These are phyloP conservation scores for Naganishia liquefaciens DNA, from an alignment of 1,284 basidiomycete genomes.

Conservation along the genomic window DNA sequence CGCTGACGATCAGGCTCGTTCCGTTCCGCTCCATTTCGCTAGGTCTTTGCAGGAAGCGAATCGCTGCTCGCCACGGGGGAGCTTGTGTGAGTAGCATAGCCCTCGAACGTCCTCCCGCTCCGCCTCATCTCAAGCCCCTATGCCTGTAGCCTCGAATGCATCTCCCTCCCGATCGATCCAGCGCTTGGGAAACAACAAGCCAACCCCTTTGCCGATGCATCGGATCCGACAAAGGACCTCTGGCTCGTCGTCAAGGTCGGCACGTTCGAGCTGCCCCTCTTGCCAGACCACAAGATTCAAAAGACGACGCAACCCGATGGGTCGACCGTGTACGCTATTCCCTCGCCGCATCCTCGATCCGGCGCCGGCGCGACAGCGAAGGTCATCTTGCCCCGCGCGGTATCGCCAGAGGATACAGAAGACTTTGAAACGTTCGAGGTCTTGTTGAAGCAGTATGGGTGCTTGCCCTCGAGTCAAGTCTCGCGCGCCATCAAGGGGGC, in stretches of 20 bases:
- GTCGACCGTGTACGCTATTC: conserved; percentile 41
- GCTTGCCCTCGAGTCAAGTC: conserved; percentile 36
- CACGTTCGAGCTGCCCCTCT: conserved; percentile 48
- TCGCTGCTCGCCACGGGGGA: conserved; percentile 47
- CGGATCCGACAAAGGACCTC: conserved; percentile 51
- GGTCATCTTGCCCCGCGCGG: conserved; percentile 55
- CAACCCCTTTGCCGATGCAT: conserved; percentile 51
- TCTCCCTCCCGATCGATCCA: conserved; percentile 49
- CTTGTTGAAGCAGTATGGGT: conserved; percentile 67
- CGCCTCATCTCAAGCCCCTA: background rate
- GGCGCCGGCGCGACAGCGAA: conserved; percentile 49
- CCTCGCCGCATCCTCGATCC: conserved; percentile 37
- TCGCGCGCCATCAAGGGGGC: conserved; percentile 19
- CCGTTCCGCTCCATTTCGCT: background rate
- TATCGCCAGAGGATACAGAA: conserved; percentile 56
- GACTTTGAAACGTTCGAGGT: conserved; percentile 70
- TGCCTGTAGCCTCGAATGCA: conserved; percentile 47
- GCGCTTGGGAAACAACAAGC: conserved; percentile 51
- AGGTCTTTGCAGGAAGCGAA: conserved; percentile 45
- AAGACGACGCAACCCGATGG: conserved; percentile 35
- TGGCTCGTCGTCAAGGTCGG: conserved; percentile 52
- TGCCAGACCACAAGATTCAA: conserved; percentile 44
- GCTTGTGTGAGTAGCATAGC: conserved; percentile 41
- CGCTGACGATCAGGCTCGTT: conserved; percentile 4
- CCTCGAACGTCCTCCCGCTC: background rate